A percentile compares a stretch with the other conserved stretches of the same genome.
phyloP scores from a whole-genome alignment of 78 protist genomes.

The Dictyostelium intermedium region DNA sequence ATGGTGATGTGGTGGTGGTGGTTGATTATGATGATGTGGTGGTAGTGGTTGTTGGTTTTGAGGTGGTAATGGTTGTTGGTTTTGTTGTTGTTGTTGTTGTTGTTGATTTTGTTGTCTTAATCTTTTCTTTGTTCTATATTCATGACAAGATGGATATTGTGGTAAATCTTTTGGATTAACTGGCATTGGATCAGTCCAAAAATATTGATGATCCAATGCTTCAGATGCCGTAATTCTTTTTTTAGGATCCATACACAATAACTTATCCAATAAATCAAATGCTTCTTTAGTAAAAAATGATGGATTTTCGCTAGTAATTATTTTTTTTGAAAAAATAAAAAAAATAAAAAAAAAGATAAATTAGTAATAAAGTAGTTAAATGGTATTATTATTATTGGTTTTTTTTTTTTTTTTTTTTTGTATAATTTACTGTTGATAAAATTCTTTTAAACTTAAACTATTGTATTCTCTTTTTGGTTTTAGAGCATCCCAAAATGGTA shows the following conservation, averaged over 20 bases:
- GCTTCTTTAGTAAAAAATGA: constrained; percentile 61
- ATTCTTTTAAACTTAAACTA: constrained; percentile 23
- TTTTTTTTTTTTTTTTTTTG: background rate
- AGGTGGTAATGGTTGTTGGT: constrained; percentile 11
- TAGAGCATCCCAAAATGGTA: constrained; percentile 37
- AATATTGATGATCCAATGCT: constrained; percentile 72
- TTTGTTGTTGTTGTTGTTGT: constrained; percentile 11
- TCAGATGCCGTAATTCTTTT: constrained; percentile 79
- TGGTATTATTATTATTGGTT: background rate
- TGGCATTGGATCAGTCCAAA: constrained; percentile 75
- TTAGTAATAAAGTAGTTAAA: background rate
- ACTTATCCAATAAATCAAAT: constrained; percentile 60
- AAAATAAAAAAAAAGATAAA: background rate
- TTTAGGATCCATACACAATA: constrained; percentile 71
- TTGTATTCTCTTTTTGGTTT: constrained; percentile 31
- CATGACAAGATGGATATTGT: constrained; percentile 68
- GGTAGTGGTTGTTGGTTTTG: constrained; percentile 6
- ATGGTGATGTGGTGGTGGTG: background rate
- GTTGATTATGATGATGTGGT: background rate
- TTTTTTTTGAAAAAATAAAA: background rate
- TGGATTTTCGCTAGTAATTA: constrained; percentile 24
- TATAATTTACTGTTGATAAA: background rate
- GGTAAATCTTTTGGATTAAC: constrained; percentile 59
- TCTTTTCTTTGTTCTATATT: constrained; percentile 66
- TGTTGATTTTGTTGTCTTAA: constrained; percentile 40